Conservation (phyloP, 2,329 filamentous ascomycete genomes). For the Nigrospora sphaerica region DNA sequence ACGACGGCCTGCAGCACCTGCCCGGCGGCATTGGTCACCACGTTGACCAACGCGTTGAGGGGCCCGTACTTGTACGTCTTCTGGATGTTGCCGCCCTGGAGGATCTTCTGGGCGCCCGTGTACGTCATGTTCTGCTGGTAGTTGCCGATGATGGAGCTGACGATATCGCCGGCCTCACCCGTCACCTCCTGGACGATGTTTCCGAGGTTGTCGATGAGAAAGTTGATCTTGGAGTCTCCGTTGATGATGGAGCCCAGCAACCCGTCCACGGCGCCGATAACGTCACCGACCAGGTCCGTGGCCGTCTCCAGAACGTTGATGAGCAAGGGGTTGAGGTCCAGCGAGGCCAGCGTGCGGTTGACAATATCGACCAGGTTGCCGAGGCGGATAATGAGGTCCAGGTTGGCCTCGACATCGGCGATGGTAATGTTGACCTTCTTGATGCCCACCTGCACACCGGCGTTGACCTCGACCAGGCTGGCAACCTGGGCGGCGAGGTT, state of each 20-base stretch:
- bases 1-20: slow-evolving; percentile 40
- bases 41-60: slow-evolving; percentile 39
- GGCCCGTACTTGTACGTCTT: slow-evolving; percentile 41
- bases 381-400: slow-evolving; percentile 52
- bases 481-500: slow-evolving; percentile 56
- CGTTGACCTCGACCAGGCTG: slow-evolving; percentile 46
- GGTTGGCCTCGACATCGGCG: slow-evolving; percentile 48
- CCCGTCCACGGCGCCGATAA: slow-evolving; percentile 51
- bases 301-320: slow-evolving; percentile 48
- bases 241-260: slow-evolving; percentile 52
- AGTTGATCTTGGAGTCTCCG: slow-evolving; percentile 44
- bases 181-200: slow-evolving; percentile 56
- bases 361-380: slow-evolving; percentile 55
- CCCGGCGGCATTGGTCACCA: slow-evolving; percentile 40
- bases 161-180: slow-evolving; percentile 32
- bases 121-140: slow-evolving; percentile 52
- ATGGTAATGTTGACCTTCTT: slow-evolving; percentile 54
- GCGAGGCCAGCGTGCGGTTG: slow-evolving; percentile 49
- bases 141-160: slow-evolving; percentile 50
- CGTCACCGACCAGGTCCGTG: slow-evolving; percentile 41
- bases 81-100: slow-evolving; percentile 27
- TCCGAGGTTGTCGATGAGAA: slow-evolving; percentile 53
- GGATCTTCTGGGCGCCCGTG: slow-evolving; percentile 26
- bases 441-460: slow-evolving; percentile 44
- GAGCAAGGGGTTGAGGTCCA: slow-evolving; percentile 55